Evolutionary conservation across 1,284 basidiomycete species (phyloP), one percentile per base, ranked within the genome.

Genomic region (Cryptococcus sp.): DNA sequence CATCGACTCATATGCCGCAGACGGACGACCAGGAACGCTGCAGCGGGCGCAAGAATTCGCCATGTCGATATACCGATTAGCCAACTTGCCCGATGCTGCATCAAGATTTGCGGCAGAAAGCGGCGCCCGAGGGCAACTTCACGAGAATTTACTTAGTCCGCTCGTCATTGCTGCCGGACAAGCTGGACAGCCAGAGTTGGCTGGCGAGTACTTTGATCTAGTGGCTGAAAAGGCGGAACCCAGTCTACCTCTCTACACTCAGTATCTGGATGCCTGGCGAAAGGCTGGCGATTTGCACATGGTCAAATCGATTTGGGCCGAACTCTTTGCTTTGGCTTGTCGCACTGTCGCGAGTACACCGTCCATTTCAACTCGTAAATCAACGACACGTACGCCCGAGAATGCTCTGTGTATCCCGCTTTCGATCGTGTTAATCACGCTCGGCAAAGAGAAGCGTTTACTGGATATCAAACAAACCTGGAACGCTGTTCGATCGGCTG

Each of bases 401-500:
- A 84, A 84, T 62, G 69, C 85, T 14, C 79, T 96, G 45, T 87
- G 84, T 60, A 72, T 86, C 45, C 88, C 93, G 0, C 76, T 98
- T 7, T 91, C 91, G 11, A 87, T 92, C 61, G 87, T 86, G 69
- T 83, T 97, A 56, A 85, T 90, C 61, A 81, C 83, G 2, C 75
- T 92, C 36, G 88, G 88, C 2, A 74, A 78, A 1, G 81, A 81
- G 0, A 86, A 85, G 1, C 70, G 76, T 36, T 85, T 89, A 64
- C 57, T 70, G 7, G 81, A 85, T 51, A 81, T 96, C 37, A 81
- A 85, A 18, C 67, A 73, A 11, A 77, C 82, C 0, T 98, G 94
- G 93, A 74, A 78, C 16, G 68, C 77, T 25, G 81, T 89, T 45
- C 80, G 82, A 56, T 59, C 75, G 5, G 72, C 79, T n/a, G 89